phyloP scores from a whole-genome alignment of 2,329 filamentous ascomycete species.

The Sarocladium brachiariae region DNA sequence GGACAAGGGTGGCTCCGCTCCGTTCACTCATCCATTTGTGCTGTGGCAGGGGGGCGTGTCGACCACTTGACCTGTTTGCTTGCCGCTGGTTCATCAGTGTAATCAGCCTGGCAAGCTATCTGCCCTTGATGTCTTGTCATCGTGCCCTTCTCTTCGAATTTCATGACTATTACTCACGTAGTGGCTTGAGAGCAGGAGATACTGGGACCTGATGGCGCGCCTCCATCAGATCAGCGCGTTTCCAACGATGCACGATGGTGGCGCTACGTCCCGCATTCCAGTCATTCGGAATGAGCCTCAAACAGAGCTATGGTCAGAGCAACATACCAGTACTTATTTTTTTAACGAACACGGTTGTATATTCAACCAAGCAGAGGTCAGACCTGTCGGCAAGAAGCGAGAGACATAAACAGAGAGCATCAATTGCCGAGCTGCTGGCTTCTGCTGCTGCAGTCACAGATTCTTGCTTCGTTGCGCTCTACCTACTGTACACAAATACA shows the following conservation, averaged over 20 bases:
- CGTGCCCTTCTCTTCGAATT: neutral
- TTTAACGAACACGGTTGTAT: neutral
- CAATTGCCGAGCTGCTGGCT: neutral
- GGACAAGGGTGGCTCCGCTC: slow-evolving; percentile 6
- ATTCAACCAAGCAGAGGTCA: neutral
- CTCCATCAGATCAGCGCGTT: too few species aligned
- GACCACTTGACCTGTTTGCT: neutral
- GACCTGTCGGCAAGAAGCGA: slow-evolving; percentile 1
- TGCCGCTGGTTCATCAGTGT: neutral
- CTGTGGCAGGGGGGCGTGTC: neutral
- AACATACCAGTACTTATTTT: neutral
- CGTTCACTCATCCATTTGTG: slow-evolving; percentile 5
- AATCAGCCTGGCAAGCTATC: too few species aligned
- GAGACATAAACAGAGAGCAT: slow-evolving; percentile 4
- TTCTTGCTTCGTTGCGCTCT: neutral
- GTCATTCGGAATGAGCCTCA: neutral
- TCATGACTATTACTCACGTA: too few species aligned
- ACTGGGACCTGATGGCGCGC: too few species aligned
- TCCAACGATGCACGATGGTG: neutral
- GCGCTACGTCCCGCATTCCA: slow-evolving; percentile 2
- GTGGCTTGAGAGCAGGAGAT: too few species aligned
- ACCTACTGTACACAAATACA: too few species aligned
- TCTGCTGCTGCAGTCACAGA: neutral
- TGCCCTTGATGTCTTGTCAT: neutral
- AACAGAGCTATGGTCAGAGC: neutral